Evolutionary conservation across 2,329 filamentous ascomycete species (phyloP).

Genomic region (Colletotrichum paranaense): DNA sequence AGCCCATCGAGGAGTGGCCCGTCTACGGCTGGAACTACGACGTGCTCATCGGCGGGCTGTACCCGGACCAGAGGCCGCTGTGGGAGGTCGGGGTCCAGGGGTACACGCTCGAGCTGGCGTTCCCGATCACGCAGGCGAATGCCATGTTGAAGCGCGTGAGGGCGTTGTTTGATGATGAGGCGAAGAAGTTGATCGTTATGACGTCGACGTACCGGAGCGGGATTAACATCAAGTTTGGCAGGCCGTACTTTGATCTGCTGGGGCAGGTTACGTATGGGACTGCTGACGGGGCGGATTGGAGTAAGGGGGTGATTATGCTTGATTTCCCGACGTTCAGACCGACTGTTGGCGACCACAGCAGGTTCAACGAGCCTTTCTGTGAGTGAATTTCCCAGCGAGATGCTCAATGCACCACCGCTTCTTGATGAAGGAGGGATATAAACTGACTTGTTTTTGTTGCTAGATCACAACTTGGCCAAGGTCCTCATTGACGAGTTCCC

Average conservation of each 20-base stretch:
- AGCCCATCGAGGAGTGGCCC: slow-evolving; percentile 56
- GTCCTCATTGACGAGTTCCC: slow-evolving; percentile 61
- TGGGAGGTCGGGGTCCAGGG: slow-evolving; percentile 62
- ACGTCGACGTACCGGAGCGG: slow-evolving; percentile 62
- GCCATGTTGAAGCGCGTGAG: slow-evolving; percentile 60
- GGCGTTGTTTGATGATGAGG: slow-evolving; percentile 59
- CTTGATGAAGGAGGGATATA: not conserved
- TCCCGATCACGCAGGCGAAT: slow-evolving; percentile 61
- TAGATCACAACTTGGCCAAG: slow-evolving; percentile 57
- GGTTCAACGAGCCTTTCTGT: slow-evolving; percentile 64
- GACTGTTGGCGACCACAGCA: slow-evolving; percentile 54
- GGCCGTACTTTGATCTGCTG: slow-evolving; percentile 59
- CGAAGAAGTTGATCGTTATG: slow-evolving; percentile 56
- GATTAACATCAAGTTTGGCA: slow-evolving; percentile 65
- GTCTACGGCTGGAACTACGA: slow-evolving; percentile 66
- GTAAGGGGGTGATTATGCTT: slow-evolving; percentile 63
- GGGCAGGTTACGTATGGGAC: slow-evolving; percentile 62
- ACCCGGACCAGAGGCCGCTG: slow-evolving; percentile 58
- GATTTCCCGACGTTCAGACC: slow-evolving; percentile 63
- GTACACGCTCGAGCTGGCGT: slow-evolving; percentile 62
- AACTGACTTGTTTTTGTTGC: not conserved
- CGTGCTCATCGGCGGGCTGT: slow-evolving; percentile 63
- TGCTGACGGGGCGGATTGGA: slow-evolving; percentile 60
- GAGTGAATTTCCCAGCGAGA: slow-evolving; percentile 36
- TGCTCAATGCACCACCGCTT: not conserved